A percentile compares a stretch with the other conserved stretches of the same genome.
These are phyloP conservation scores for Powellomyces hirtus DNA, from an alignment of 192 early-diverging fungal species.

Conservation along the genomic window DNA sequence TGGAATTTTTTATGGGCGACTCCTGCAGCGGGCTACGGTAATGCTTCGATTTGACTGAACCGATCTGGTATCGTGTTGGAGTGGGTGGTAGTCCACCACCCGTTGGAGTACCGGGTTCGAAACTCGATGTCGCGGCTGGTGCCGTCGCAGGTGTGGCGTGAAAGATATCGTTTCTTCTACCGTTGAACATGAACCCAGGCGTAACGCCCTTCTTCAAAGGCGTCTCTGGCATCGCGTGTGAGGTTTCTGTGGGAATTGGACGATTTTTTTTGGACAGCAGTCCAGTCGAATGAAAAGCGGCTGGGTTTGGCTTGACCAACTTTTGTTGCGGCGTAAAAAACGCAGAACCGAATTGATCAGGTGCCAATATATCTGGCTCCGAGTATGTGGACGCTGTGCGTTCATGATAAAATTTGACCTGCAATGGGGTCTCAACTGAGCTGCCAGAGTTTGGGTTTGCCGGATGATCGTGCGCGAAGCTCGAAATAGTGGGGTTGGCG, in stretches of 20 bases:
- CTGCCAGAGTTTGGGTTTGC: too few relatives aligned
- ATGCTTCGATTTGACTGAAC: conserved; percentile 22
- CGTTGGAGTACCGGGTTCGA: conserved; percentile 15
- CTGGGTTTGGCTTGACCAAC: conserved; percentile 37
- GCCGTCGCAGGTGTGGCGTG: background rate
- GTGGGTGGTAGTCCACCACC: background rate
- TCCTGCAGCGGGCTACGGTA: conserved; percentile 31
- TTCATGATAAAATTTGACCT: conserved; percentile 11
- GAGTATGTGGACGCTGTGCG: conserved; percentile 8
- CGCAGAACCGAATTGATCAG: conserved; percentile 4
- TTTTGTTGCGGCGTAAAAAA: conserved; percentile 30
- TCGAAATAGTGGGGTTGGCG: too few relatives aligned
- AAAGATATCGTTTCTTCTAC: background rate
- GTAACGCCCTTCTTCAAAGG: conserved; percentile 32
- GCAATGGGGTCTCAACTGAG: too few relatives aligned
- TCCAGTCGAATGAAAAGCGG: conserved; percentile 45
- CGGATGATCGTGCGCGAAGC: too few relatives aligned
- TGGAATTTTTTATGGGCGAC: conserved; percentile 32
- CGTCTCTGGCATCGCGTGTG: conserved; percentile 32
- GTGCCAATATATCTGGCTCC: conserved; percentile 18
- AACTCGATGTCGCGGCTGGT: background rate
- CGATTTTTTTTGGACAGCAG: conserved; percentile 35
- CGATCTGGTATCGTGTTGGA: background rate
- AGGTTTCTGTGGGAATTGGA: background rate
- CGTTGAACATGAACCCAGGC: background rate